Conservation (phyloP, 768 basidiomycete species). For the Mycena amicta region DNA sequence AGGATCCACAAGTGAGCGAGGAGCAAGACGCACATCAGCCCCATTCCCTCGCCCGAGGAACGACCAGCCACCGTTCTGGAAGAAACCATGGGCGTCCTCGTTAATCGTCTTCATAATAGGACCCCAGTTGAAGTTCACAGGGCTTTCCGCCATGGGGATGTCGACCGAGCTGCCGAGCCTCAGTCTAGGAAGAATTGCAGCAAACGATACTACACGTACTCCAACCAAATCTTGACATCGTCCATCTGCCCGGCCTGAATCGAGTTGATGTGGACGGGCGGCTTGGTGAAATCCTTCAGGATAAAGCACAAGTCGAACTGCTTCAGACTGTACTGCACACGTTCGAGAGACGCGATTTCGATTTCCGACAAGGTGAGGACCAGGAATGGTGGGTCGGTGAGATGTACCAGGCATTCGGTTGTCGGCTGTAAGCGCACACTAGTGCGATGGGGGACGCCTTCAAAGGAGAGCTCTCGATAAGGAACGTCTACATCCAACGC, state of each 20-base stretch:
- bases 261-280: slow-evolving; percentile 94
- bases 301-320: slow-evolving; percentile 98
- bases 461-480: slow-evolving; percentile 95
- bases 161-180: slow-evolving; percentile 99
- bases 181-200: neutral
- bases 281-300: slow-evolving; percentile 92
- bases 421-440: slow-evolving; percentile 95
- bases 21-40: slow-evolving; percentile 57
- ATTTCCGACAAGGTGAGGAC: slow-evolving; percentile 94
- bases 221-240: slow-evolving; percentile 98
- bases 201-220: slow-evolving; percentile 56
- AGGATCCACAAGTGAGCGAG: slow-evolving; percentile 1
- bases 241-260: slow-evolving; percentile 90
- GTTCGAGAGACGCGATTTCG: slow-evolving; percentile 94
- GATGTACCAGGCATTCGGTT: slow-evolving; percentile 93
- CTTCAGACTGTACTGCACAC: slow-evolving; percentile 93
- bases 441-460: slow-evolving; percentile 94
- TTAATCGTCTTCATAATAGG: slow-evolving; percentile 99
- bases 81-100: slow-evolving; percentile 93
- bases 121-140: slow-evolving; percentile 97
- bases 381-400: slow-evolving; percentile 94
- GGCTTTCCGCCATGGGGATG: slow-evolving; percentile 92
- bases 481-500: slow-evolving; percentile 93
- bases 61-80: slow-evolving; percentile 93
- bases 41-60: slow-evolving; percentile 80